Base-by-base conservation (phyloP, 768 basidiomycete species). In the Trametes cubensis region DNA sequence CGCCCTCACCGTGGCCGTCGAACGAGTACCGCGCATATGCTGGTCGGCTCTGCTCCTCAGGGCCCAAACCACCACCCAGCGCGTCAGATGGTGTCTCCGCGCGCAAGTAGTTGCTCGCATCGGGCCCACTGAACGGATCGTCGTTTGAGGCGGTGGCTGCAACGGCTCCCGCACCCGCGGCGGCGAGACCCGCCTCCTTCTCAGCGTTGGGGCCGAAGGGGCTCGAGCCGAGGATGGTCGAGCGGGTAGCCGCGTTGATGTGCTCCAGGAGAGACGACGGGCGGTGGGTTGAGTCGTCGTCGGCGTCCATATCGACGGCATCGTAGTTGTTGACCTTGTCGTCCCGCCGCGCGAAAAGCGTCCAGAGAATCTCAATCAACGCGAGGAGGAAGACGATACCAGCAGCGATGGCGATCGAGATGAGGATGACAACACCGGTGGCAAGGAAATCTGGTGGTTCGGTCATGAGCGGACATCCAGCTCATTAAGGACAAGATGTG, bases 361-460 rank as follows among this genome's bases (percentile, higher is more conserved):
- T 89, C 92, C 94, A 92, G 40, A 96, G 76, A 56, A 96, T 90
- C 52, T 93, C 93, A 58, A 94, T 79, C 44, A 96, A 78, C 17
- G 90, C 89, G 34, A 95, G 80, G 0, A 95, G 79, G 82, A 95
- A 95, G 40, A 95, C 90, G 21, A 98, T 85, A 18, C 96, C 97
- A 17, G 95, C 94, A 11, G 92, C 88, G 66, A 98, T 97, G 25
- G 97, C 97, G 65, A 99, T 97, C 2, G 95, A 95, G 67, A 99
- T 95, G 46, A 99, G 83, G 66, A 98, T 98, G 57, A 99, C 94
- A 40, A 98, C 83, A 1, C 96, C 97, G 23, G 86, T 85, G 0
- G 95, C 93, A 58, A 99, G 83, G 80, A 94, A 91, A 69, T 88
- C 94, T 93, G 66, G 10, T 34, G 11, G 55, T 46, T 40, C 42